A percentile compares a stretch with the other conserved stretches of the same genome.
Conservation (phyloP, 257 asterid genomes). For the Rehmannia glutinosa region DNA sequence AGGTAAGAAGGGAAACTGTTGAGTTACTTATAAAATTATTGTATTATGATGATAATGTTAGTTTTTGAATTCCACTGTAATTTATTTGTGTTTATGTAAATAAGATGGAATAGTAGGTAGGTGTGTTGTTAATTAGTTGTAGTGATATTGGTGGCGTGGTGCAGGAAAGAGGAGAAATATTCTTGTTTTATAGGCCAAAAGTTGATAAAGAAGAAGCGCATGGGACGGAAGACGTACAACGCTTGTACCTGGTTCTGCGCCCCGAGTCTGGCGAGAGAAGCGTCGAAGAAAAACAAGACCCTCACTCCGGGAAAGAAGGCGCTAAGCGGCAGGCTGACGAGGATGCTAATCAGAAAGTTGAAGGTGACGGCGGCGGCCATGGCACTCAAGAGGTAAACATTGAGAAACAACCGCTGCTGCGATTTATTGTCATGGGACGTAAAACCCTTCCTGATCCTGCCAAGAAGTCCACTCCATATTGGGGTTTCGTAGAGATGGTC, state of each 20-base stretch:
- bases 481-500: conserved; percentile 49
- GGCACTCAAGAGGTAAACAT: conserved; percentile 34
- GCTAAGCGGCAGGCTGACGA: not conserved
- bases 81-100: no score
- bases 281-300: conserved; percentile 38
- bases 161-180: conserved; percentile 74
- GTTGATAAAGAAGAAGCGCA: conserved; percentile 59
- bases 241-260: conserved; percentile 72
- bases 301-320: conserved; percentile 47
- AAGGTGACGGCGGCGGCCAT: no score
- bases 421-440: conserved; percentile 66
- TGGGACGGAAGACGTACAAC: conserved; percentile 56
- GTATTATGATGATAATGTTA: not conserved
- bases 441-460: conserved; percentile 58
- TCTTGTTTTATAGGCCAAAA: conserved; percentile 76
- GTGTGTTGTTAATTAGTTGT: not conserved
- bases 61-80: no score
- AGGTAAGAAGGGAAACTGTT: conserved; percentile 13
- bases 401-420: conserved; percentile 38
- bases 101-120: no score
- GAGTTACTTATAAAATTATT: not conserved
- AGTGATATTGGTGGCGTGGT: no score
- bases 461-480: conserved; percentile 29
- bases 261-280: conserved; percentile 48
- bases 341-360: conserved; percentile 26